Evolutionary conservation across 306 rosid species (phyloP).

Genomic region (Acacia confusa): DNA sequence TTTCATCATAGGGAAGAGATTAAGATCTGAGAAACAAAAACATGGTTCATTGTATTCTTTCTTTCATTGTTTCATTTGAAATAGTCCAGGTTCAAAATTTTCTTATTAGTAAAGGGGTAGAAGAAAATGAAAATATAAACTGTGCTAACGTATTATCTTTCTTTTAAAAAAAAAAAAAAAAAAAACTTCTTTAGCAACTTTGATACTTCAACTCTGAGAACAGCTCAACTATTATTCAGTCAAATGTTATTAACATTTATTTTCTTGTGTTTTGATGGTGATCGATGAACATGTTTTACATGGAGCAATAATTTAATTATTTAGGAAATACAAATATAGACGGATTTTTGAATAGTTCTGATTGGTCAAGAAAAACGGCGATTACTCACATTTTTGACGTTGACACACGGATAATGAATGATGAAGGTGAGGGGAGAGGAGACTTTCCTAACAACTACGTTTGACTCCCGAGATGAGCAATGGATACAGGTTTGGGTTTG

Average conservation of each 20-base stretch:
- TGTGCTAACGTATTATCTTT: background rate
- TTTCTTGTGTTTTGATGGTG: background rate
- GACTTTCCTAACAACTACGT: constrained; percentile 51
- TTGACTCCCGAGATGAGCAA: background rate
- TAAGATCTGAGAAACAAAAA: background rate
- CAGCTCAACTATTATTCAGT: background rate
- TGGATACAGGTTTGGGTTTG: background rate
- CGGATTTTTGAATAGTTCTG: background rate
- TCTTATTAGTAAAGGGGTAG: constrained; percentile 36
- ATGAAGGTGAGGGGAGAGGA: constrained; percentile 19
- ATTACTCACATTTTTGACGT: constrained; percentile 21
- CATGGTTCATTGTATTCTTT: constrained; percentile 41
- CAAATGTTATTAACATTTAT: background rate
- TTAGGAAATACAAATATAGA: background rate
- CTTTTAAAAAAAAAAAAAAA: background rate
- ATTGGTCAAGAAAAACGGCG: constrained; percentile 59
- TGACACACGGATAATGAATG: constrained; percentile 43
- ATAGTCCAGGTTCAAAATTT: constrained; percentile 40
- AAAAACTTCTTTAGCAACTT: background rate
- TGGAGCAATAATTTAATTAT: background rate
- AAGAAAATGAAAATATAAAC: background rate
- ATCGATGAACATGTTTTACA: background rate
- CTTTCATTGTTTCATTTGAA: constrained; percentile 37
- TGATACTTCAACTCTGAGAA: background rate
- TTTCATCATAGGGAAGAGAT: background rate